Conservation (phyloP, 2,329 filamentous ascomycete genomes). For the Fusarium nisikadoi region DNA sequence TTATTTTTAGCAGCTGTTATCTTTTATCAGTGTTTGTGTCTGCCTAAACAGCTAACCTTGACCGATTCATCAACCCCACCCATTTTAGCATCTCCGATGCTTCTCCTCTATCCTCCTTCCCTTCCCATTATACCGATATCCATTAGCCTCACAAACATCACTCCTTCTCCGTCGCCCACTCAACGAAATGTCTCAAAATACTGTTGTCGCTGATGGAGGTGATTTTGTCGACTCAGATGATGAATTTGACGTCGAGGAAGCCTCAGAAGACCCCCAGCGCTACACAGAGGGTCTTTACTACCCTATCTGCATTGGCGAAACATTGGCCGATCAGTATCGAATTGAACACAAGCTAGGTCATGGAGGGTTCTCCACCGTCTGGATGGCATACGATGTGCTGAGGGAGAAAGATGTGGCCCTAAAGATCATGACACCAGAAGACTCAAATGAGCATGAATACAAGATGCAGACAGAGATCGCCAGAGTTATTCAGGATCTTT, state of each 20-base stretch:
- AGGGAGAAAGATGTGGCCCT: background rate
- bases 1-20: too few species aligned
- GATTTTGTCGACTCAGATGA: background rate
- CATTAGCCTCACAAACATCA: too few species aligned
- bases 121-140: too few species aligned
- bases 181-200: background rate
- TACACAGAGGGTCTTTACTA: background rate
- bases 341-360: background rate
- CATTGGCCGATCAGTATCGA: background rate
- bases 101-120: too few species aligned
- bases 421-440: background rate
- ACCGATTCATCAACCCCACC: too few species aligned
- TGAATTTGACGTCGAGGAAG: background rate
- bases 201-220: background rate
- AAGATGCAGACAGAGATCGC: background rate
- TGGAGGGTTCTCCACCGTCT: background rate
- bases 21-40: too few species aligned
- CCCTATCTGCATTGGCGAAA: background rate
- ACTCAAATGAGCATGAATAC: background rate
- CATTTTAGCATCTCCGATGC: too few species aligned
- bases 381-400: background rate
- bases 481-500: fast-evolving
- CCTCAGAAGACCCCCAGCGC: background rate
- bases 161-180: too few species aligned
- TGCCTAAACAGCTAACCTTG: too few species aligned